Conservation (phyloP, 2,329 filamentous ascomycete species). For the Podosphaera fusca region DNA sequence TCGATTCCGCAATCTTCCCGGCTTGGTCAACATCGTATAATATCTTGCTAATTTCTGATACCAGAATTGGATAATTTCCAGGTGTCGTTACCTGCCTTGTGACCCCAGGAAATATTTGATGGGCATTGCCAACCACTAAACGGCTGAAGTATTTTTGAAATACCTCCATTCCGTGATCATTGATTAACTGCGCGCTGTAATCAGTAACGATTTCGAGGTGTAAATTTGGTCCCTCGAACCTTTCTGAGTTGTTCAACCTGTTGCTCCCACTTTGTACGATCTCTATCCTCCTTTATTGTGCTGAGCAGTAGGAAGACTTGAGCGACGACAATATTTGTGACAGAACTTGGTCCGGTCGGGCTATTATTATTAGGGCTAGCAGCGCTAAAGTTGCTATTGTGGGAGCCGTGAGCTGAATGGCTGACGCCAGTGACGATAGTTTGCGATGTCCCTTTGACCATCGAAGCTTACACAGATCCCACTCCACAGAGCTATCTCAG, state of each 20-base stretch:
- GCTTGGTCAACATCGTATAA: conserved; percentile 61
- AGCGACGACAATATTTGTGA: conserved; percentile 84
- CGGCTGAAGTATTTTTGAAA: conserved; percentile 90
- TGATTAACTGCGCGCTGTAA: conserved; percentile 44
- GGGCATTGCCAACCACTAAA: conserved; percentile 73
- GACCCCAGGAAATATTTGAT: conserved; percentile 67
- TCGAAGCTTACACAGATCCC: conserved; percentile 17
- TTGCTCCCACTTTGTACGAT: conserved; percentile 72
- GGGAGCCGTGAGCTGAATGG: conserved; percentile 19
- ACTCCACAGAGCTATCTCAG: conserved; percentile 16
- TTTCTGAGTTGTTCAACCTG: conserved; percentile 83
- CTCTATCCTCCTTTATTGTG: conserved; percentile 86
- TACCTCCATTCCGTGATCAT: conserved; percentile 98
- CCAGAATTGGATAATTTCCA: conserved; percentile 64
- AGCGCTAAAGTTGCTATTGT: conserved; percentile 23
- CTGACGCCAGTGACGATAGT: conserved; percentile 16
- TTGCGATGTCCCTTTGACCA: conserved; percentile 17
- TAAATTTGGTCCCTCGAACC: conserved; percentile 27
- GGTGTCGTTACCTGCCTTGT: conserved; percentile 51
- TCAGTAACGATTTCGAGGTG: neutral
- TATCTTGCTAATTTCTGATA: conserved; percentile 69
- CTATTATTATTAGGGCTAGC: conserved; percentile 17
- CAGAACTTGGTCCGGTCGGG: conserved; percentile 30
- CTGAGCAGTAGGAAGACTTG: conserved; percentile 88
- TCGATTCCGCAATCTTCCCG: conserved; percentile 74